Conservation (phyloP, 352 stramenopile species). For the Globisporangium parvum region DNA sequence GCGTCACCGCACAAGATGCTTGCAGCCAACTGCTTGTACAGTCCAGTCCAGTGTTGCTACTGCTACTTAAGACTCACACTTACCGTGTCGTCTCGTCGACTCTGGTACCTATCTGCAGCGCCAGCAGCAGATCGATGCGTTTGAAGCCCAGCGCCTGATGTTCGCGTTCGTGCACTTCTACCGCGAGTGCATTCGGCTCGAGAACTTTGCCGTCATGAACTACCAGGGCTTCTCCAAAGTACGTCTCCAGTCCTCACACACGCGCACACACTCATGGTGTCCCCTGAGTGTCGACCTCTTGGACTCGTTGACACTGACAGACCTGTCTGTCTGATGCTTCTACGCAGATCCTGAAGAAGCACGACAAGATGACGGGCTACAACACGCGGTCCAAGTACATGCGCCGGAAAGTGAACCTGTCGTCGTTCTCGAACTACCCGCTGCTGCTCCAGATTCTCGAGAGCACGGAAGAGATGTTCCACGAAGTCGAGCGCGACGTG, state of each 20-base stretch:
- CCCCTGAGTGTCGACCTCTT: background rate
- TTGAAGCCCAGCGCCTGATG: constrained; percentile 68
- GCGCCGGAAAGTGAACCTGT: constrained; percentile 74
- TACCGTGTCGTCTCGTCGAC: background rate
- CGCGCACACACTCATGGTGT: background rate
- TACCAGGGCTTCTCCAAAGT: constrained; percentile 85
- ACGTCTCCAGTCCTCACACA: background rate
- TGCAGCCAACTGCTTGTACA: background rate
- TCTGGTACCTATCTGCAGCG: constrained; percentile 17
- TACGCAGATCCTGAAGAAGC: constrained; percentile 70
- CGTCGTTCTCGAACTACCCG: constrained; percentile 72
- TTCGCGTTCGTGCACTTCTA: constrained; percentile 83
- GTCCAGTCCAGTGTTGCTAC: no score
- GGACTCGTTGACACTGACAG: no score
- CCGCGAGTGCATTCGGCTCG: constrained; percentile 68
- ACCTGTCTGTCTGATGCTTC: background rate
- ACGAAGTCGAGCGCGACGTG: constrained; percentile 56
- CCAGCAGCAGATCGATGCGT: constrained; percentile 34
- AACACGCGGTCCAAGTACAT: constrained; percentile 85
- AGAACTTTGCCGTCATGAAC: constrained; percentile 83
- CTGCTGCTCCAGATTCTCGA: constrained; percentile 64
- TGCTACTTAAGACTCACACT: background rate
- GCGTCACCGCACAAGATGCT: background rate
- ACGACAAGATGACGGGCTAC: constrained; percentile 84
- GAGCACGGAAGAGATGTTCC: constrained; percentile 78